phyloP scores from a whole-genome alignment of 192 early-diverging fungal genomes.

The Gryganskiella cystojenkinii region DNA sequence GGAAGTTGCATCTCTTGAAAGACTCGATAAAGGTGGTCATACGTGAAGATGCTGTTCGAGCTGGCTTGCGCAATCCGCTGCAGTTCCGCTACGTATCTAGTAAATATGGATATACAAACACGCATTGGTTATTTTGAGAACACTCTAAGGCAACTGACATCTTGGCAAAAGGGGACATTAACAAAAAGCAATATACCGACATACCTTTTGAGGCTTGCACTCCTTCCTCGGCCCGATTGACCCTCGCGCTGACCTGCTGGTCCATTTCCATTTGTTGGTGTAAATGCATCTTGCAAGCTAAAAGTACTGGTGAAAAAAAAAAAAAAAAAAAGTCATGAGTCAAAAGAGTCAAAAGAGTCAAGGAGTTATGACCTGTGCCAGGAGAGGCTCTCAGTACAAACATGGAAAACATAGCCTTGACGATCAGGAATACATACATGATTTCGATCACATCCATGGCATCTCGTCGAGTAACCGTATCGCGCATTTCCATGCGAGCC shows the following conservation, averaged over 20 bases:
- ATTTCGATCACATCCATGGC: slow-evolving; percentile 83
- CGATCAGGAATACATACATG: too few relatives aligned
- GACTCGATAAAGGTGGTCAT: slow-evolving; percentile 69
- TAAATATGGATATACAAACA: too few relatives aligned
- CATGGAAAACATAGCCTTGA: slow-evolving; percentile 2
- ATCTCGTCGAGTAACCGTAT: slow-evolving; percentile 74
- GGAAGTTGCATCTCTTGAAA: slow-evolving; percentile 45
- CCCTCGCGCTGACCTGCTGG: slow-evolving; percentile 4
- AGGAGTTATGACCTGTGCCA: too few relatives aligned
- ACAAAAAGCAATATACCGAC: slow-evolving; percentile 3
- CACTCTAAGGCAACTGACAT: too few relatives aligned
- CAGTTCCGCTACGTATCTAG: slow-evolving; percentile 72
- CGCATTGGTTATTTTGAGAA: too few relatives aligned
- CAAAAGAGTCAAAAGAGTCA: slow-evolving; percentile 7
- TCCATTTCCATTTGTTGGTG: background rate
- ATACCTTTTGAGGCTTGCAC: slow-evolving; percentile 31
- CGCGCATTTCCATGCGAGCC: slow-evolving; percentile 80
- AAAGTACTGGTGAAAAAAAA: slow-evolving; percentile 24
- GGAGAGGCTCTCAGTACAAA: too few relatives aligned
- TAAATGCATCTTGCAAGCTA: slow-evolving; percentile 26
- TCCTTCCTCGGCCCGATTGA: slow-evolving; percentile 23
- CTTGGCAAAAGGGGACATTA: background rate
- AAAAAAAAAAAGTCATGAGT: slow-evolving; percentile 53
- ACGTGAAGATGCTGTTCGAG: slow-evolving; percentile 74
- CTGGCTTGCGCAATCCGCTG: slow-evolving; percentile 66